Conservation (phyloP, 257 asterid genomes). For the Voacanga thouarsii region DNA sequence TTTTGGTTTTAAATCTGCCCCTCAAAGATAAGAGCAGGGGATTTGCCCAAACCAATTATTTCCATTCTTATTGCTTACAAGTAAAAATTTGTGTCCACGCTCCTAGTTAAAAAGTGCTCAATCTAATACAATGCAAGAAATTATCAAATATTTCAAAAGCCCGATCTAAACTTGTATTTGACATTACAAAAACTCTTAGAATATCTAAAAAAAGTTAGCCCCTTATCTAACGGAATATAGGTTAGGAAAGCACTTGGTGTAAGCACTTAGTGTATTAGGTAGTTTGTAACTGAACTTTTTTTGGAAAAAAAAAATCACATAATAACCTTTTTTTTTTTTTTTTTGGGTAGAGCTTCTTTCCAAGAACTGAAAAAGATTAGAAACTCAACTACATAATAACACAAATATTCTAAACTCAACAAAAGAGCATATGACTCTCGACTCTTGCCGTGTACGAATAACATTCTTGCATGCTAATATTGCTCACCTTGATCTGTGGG, state of each 20-base stretch:
- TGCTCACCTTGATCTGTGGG: too few relatives aligned
- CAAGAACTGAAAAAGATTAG: background rate
- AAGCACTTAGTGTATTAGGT: constrained; percentile 1
- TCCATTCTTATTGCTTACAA: too few relatives aligned
- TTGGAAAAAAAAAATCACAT: background rate
- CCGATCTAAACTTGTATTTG: background rate
- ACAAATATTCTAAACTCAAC: background rate
- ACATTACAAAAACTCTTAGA: background rate
- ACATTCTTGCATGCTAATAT: too few relatives aligned
- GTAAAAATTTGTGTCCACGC: too few relatives aligned
- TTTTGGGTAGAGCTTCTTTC: background rate
- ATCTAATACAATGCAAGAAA: background rate
- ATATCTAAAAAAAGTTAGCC: background rate
- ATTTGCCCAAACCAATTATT: too few relatives aligned
- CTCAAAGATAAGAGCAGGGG: too few relatives aligned
- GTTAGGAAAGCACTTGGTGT: background rate
- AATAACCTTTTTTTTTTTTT: too few relatives aligned
- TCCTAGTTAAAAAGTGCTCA: background rate
- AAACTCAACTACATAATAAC: background rate
- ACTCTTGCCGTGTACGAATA: too few relatives aligned
- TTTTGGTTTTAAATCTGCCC: background rate
- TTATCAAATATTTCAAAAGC: background rate
- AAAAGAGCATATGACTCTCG: too few relatives aligned
- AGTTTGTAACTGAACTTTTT: background rate
- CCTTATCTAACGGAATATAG: background rate